Evolutionary conservation across 768 basidiomycete genomes (phyloP), one percentile per base, ranked within the genome.

Genomic region (Flagelloscypha sp.): DNA sequence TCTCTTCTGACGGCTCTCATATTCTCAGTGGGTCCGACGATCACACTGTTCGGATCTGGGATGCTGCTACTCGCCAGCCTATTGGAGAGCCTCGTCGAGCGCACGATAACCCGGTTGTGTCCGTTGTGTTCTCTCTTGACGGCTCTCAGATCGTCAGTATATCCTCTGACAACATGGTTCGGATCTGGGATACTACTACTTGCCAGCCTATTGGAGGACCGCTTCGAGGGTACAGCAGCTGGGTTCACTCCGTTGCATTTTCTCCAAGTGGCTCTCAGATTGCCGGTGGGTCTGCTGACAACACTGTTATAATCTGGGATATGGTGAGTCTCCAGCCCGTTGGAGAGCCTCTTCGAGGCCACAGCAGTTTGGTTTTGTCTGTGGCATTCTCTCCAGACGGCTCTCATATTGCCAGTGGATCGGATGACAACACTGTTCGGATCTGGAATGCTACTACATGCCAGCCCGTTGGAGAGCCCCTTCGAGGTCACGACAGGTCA

Each of bases 361-460:
- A 47, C 35, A 16, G 11, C 6, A 6, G 30, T 13, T n/a, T 5
- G 4, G 27, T 45, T 10, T 27, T 3, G 2, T 41, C 42, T 27
- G 40, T 50, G 27, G 40, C 45, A 6, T 43, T 46, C 21, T 50
- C 47, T 3, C 47, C 47, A 12, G 37, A 50, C 32, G 41, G 48
- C n/a, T n/a, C n/a, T n/a, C n/a, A n/a, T n/a, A n/a, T n/a, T n/a
- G n/a, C n/a, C n/a, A n/a, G n/a, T n/a, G n/a, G n/a, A n/a, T n/a
- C n/a, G n/a, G n/a, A n/a, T n/a, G n/a, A n/a, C n/a, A n/a, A n/a
- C n/a, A n/a, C n/a, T n/a, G n/a, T n/a, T n/a, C n/a, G n/a, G n/a
- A n/a, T n/a, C n/a, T n/a, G n/a, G n/a, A n/a, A n/a, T n/a, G n/a
- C n/a, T n/a, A n/a, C n/a, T n/a, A n/a, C n/a, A n/a, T n/a, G n/a